Conservation (phyloP, 495 filamentous ascomycete genomes). For the Daldinia decipiens region DNA sequence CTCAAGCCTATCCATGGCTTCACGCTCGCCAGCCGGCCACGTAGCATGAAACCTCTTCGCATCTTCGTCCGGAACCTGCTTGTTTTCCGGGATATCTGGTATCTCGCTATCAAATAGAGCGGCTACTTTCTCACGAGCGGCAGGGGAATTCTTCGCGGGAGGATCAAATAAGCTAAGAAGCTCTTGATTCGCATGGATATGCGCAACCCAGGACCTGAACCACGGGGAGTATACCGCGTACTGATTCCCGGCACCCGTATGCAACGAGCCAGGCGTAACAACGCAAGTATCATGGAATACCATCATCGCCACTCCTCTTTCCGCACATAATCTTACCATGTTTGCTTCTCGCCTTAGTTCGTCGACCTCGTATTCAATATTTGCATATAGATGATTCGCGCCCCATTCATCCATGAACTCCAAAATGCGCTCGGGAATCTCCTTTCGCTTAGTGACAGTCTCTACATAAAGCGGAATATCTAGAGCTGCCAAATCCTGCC, state of each 20-base stretch:
- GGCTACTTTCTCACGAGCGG: constrained; percentile 62
- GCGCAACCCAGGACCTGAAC: constrained; percentile 78
- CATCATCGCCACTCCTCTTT: constrained; percentile 70
- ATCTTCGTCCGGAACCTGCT: constrained; percentile 68
- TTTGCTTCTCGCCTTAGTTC: constrained; percentile 77
- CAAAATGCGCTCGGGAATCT: constrained; percentile 71
- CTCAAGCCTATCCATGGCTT: constrained; percentile 70
- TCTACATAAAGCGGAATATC: constrained; percentile 85
- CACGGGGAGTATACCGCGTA: constrained; percentile 89
- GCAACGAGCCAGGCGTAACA: constrained; percentile 75
- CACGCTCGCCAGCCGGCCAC: constrained; percentile 86
- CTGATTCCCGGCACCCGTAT: constrained; percentile 73
- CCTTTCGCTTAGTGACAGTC: constrained; percentile 71
- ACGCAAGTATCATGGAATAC: constrained; percentile 83
- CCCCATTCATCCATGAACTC: constrained; percentile 77
- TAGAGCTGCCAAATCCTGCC: constrained; percentile 71
- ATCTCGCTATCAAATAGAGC: constrained; percentile 72
- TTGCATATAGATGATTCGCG: constrained; percentile 75
- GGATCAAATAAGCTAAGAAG: constrained; percentile 68
- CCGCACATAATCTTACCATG: constrained; percentile 67
- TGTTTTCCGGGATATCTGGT: constrained; percentile 72
- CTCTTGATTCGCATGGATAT: constrained; percentile 73
- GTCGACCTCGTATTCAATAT: constrained; percentile 83
- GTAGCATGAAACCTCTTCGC: constrained; percentile 64
- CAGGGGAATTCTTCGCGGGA: constrained; percentile 69